phyloP scores from a whole-genome alignment of 768 basidiomycete species.

The Xanthoconium purpureum region DNA sequence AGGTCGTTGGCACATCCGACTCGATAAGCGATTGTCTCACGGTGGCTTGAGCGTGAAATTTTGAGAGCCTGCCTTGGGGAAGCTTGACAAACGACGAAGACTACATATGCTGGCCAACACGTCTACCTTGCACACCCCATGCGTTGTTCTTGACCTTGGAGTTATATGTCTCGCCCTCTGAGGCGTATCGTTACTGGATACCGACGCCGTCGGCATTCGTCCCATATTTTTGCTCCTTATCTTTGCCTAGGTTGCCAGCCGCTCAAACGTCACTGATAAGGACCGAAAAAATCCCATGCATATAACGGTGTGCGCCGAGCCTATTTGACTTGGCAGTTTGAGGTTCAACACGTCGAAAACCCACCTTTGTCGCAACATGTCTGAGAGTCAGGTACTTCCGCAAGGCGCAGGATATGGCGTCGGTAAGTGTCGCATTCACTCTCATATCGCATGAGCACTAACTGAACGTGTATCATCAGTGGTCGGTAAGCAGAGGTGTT shows the following conservation, averaged over 20 bases:
- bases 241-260: not conserved
- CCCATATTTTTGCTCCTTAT: slow-evolving; percentile 10
- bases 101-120: too few species aligned
- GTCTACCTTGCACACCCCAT: too few species aligned
- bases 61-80: too few species aligned
- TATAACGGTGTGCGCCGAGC: slow-evolving; percentile 6
- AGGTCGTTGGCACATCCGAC: too few species aligned
- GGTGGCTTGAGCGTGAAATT: too few species aligned
- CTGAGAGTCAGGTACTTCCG: slow-evolving; percentile 48
- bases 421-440: slow-evolving; percentile 40
- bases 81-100: too few species aligned
- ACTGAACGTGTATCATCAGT: slow-evolving; percentile 34
- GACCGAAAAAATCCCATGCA: not conserved
- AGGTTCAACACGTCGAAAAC: not conserved
- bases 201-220: not conserved
- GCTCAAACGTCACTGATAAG: slow-evolving; percentile 17
- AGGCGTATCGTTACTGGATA: not conserved
- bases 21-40: too few species aligned
- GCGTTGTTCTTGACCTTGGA: not conserved
- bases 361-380: slow-evolving; percentile 16
- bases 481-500: slow-evolving; percentile 39
- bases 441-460: not conserved
- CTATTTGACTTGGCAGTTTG: not conserved
- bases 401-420: slow-evolving; percentile 87
- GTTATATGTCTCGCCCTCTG: too few species aligned